Evolutionary conservation across 2,329 filamentous ascomycete species (phyloP).

Genomic region (Colletotrichum orbiculare): DNA sequence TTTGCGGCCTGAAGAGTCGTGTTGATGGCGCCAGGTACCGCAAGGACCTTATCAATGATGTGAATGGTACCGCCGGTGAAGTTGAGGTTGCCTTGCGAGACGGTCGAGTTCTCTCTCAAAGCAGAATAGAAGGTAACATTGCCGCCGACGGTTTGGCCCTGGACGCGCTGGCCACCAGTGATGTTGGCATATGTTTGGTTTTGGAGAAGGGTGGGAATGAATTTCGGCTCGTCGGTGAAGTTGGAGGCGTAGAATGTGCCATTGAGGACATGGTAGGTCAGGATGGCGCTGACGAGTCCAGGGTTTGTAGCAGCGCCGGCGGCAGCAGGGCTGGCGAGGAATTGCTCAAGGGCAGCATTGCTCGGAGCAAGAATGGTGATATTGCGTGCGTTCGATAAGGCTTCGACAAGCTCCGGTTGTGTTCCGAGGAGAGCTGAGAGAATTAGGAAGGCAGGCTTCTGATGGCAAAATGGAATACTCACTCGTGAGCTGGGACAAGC

Average conservation of each 20-base stretch:
- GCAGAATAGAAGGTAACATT: slow-evolving; percentile 64
- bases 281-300: slow-evolving; percentile 50
- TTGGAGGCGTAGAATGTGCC: slow-evolving; percentile 53
- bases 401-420: slow-evolving; percentile 36
- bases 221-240: slow-evolving; percentile 44
- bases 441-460: not conserved
- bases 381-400: slow-evolving; percentile 46
- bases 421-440: slow-evolving; percentile 38
- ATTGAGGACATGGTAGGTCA: slow-evolving; percentile 68
- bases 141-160: slow-evolving; percentile 52
- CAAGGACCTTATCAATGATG: slow-evolving; percentile 60
- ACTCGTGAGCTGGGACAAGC: slow-evolving; percentile 42
- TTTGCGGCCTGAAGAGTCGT: slow-evolving; percentile 53
- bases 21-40: slow-evolving; percentile 56
- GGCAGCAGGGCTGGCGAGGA: slow-evolving; percentile 45
- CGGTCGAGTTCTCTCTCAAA: slow-evolving; percentile 58
- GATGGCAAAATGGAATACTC: not conserved
- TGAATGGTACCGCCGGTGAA: slow-evolving; percentile 67
- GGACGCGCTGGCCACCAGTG: slow-evolving; percentile 68
- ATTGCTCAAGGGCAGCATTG: slow-evolving; percentile 57
- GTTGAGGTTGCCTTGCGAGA: slow-evolving; percentile 61
- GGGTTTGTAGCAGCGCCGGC: slow-evolving; percentile 38
- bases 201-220: slow-evolving; percentile 57
- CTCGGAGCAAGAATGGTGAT: slow-evolving; percentile 68
- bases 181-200: slow-evolving; percentile 66